These are phyloP conservation scores for Inosperma sp. DNA, from an alignment of 768 basidiomycete species.

Conservation along the genomic window DNA sequence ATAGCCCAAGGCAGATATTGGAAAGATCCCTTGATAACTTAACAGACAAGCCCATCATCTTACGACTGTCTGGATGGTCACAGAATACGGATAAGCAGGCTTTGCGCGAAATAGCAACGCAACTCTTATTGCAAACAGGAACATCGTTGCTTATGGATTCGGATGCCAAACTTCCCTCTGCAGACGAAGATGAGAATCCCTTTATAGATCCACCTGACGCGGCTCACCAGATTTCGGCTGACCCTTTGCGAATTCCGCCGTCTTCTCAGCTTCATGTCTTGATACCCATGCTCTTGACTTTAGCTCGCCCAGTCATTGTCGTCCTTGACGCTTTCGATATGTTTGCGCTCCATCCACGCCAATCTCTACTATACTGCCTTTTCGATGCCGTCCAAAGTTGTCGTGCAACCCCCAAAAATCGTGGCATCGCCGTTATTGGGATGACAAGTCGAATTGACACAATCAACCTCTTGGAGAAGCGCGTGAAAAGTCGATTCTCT, in stretches of 20 bases:
- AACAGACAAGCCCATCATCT: constrained; percentile 54
- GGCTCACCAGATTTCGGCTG: constrained; percentile 11
- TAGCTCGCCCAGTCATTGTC: constrained; percentile 74
- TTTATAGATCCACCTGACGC: constrained; percentile 37
- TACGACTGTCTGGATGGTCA: constrained; percentile 80
- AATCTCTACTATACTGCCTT: constrained; percentile 90
- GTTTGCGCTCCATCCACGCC: constrained; percentile 87
- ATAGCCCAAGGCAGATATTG: constrained; percentile 44
- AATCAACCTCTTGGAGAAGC: constrained; percentile 85
- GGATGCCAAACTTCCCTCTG: constrained; percentile 29
- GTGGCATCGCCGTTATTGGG: constrained; percentile 82
- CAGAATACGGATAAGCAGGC: constrained; percentile 86
- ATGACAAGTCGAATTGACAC: constrained; percentile 84
- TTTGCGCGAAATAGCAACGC: constrained; percentile 87
- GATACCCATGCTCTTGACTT: constrained; percentile 72
- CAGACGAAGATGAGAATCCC: constrained; percentile 43
- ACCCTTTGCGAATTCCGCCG: constrained; percentile 46
- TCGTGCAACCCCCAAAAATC: constrained; percentile 50
- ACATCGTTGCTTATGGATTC: constrained; percentile 44
- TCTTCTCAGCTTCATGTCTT: constrained; percentile 68
- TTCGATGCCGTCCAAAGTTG: constrained; percentile 92
- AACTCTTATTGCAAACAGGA: constrained; percentile 76
- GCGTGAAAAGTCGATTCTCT: constrained; percentile 96
- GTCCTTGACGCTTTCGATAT: constrained; percentile 91
- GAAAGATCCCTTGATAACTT: constrained; percentile 51